Evolutionary conservation across 2,329 filamentous ascomycete genomes (phyloP).

Genomic region (Dactylellina parvicollis): DNA sequence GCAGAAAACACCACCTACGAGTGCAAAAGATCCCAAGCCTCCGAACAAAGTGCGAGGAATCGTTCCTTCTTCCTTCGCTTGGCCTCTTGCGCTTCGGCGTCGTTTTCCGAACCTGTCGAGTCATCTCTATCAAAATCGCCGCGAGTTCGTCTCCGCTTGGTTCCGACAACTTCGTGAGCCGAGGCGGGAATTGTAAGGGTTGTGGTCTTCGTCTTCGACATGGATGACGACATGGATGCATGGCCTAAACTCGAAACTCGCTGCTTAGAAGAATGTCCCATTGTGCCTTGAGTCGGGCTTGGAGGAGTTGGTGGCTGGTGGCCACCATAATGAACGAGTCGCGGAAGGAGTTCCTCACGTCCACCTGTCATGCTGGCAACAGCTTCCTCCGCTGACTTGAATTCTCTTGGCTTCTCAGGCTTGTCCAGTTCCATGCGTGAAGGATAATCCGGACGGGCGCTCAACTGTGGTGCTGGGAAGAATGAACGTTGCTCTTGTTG

Average conservation of each 20-base stretch:
- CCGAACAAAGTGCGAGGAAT: constrained; percentile 83
- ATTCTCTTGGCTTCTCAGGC: constrained; percentile 77
- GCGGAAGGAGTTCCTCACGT: constrained; percentile 89
- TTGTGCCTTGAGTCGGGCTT: constrained; percentile 67
- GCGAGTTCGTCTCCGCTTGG: constrained; percentile 74
- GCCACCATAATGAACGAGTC: constrained; percentile 92
- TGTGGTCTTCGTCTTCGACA: constrained; percentile 62
- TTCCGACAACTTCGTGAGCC: constrained; percentile 57
- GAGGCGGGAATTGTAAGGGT: constrained; percentile 59
- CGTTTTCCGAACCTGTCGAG: constrained; percentile 61
- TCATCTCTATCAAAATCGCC: constrained; percentile 94
- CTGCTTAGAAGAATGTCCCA: constrained; percentile 59
- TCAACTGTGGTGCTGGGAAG: constrained; percentile 58
- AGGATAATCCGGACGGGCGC: constrained; percentile 72
- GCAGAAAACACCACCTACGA: constrained; percentile 64
- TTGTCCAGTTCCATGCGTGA: constrained; percentile 62
- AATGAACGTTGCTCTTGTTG: constrained; percentile 54
- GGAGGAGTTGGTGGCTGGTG: constrained; percentile 93
- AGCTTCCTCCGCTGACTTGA: constrained; percentile 94
- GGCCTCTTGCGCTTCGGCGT: constrained; percentile 73
- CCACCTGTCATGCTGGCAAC: constrained; percentile 89
- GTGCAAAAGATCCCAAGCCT: constrained; percentile 97
- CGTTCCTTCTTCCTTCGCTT: constrained; percentile 89
- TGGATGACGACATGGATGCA: constrained; percentile 60
- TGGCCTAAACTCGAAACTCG: constrained; percentile 54